A percentile compares a stretch with the other conserved stretches of the same genome.
Conservation (phyloP, 2,329 filamentous ascomycete species). For the Pseudogymnoascus sp. region DNA sequence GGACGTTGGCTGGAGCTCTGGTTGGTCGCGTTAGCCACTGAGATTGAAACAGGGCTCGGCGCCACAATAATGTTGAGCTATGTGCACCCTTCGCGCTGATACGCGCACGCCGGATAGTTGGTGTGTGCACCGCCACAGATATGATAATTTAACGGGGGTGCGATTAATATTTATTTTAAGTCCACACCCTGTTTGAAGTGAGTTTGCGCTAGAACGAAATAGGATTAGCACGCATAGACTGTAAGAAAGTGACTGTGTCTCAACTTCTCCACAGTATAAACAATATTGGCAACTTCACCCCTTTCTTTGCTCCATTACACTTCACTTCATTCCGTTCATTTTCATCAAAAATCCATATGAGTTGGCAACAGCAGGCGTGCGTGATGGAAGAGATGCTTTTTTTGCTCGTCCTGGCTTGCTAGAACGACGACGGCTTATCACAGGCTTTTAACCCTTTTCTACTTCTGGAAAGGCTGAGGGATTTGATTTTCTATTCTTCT, state of each 20-base stretch:
- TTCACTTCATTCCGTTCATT: slow-evolving; percentile 8
- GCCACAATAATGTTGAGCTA: neutral
- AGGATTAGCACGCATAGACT: neutral
- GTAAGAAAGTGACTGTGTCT: neutral
- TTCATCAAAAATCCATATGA: neutral
- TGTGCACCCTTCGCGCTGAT: neutral
- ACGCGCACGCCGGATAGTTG: neutral
- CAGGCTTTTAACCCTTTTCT: slow-evolving; percentile 6
- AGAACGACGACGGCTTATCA: neutral
- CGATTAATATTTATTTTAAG: neutral
- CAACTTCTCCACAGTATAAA: slow-evolving; percentile 3
- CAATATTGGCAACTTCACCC: slow-evolving; percentile 1
- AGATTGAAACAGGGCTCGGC: slow-evolving; percentile 1
- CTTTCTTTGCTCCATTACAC: slow-evolving; percentile 3
- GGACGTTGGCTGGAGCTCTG: slow-evolving; percentile 4
- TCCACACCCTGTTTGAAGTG: neutral
- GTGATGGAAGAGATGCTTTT: slow-evolving; percentile 1
- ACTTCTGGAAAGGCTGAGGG: neutral
- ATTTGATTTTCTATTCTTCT: slow-evolving; percentile 1
- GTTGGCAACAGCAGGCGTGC: neutral
- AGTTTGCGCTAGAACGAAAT: neutral
- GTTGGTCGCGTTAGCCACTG: slow-evolving; percentile 6
- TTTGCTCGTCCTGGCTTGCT: slow-evolving; percentile 6
- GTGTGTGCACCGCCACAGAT: neutral
- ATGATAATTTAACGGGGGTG: neutral